A percentile compares a stretch with the other conserved stretches of the same genome.
phyloP scores from a whole-genome alignment of 345 rosid species.

The Eucalyptus camaldulensis region DNA sequence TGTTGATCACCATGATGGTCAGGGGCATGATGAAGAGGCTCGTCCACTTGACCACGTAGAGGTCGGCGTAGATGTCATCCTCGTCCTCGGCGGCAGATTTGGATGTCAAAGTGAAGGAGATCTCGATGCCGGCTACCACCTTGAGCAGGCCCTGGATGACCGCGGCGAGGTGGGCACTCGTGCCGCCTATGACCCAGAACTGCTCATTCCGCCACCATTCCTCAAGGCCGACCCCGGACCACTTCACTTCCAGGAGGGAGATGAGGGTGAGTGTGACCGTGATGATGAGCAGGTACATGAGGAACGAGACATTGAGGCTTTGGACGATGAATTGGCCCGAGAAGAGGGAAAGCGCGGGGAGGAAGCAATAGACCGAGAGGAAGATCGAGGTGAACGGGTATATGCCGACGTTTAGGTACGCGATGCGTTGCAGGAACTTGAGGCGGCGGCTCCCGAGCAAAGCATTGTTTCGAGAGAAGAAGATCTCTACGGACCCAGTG shows the following conservation, averaged over 20 bases:
- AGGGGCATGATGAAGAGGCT: constrained; percentile 77
- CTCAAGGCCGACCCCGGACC: constrained; percentile 79
- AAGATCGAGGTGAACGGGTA: constrained; percentile 88
- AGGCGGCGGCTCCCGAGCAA: constrained; percentile 49
- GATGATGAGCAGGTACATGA: constrained; percentile 55
- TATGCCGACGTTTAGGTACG: constrained; percentile 75
- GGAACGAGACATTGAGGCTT: constrained; percentile 45
- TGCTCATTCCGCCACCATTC: constrained; percentile 96
- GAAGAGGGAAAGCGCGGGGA: constrained; percentile 80
- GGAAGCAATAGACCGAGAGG: constrained; percentile 69
- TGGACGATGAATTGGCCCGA: constrained; percentile 69
- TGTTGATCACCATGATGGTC: constrained; percentile 57
- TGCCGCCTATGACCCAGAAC: constrained; percentile 90
- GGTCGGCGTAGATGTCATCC: constrained; percentile 65
- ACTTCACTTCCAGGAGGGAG: constrained; percentile 80
- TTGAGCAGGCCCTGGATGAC: constrained; percentile 83
- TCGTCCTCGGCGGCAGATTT: constrained; percentile 68
- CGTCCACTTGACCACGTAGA: constrained; percentile 83
- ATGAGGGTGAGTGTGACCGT: constrained; percentile 44
- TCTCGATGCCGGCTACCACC: constrained; percentile 73
- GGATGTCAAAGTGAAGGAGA: constrained; percentile 68
- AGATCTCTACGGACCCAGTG: constrained; percentile 89
- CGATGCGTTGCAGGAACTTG: constrained; percentile 78
- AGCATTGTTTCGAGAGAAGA: constrained; percentile 79
- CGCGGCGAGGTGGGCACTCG: constrained; percentile 80